A percentile compares a stretch with the other conserved stretches of the same genome.
Conservation (phyloP, 2,329 filamentous ascomycete species). For the Colletotrichum viniferum region DNA sequence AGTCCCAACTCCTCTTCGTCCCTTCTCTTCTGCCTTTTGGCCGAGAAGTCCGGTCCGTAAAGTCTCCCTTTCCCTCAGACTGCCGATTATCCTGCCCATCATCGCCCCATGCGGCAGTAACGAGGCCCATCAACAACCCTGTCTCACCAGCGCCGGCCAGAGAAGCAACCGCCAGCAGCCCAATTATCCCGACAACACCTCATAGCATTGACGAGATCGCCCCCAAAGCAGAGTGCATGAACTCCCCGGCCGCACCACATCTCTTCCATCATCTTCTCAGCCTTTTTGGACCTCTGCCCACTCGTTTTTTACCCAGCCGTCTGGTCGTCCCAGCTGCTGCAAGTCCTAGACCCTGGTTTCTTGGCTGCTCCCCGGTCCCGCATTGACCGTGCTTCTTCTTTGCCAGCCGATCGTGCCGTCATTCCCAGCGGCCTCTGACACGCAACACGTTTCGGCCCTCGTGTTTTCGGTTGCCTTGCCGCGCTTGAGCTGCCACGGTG, state of each 20-base stretch:
- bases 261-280: neutral
- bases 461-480: neutral
- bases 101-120: neutral
- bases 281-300: neutral
- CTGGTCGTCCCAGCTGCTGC: slow-evolving; percentile 1
- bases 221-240: neutral
- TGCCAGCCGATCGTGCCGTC: slow-evolving; percentile 18
- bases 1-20: neutral
- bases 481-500: slow-evolving; percentile 1
- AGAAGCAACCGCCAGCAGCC: neutral
- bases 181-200: neutral
- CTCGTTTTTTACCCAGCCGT: neutral
- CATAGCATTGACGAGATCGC: neutral
- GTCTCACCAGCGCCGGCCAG: neutral
- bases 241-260: neutral
- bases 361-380: slow-evolving; percentile 11
- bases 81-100: neutral
- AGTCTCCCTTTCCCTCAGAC: neutral
- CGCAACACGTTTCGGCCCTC: slow-evolving; percentile 20
- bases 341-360: neutral
- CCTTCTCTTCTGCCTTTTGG: neutral
- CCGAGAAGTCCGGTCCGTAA: neutral
- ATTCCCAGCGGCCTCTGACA: slow-evolving; percentile 20
- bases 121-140: neutral
- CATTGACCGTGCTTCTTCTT: slow-evolving; percentile 17